These are phyloP conservation scores for Calonectria multiphialidica DNA, from an alignment of 2,329 filamentous ascomycete species.

Conservation along the genomic window DNA sequence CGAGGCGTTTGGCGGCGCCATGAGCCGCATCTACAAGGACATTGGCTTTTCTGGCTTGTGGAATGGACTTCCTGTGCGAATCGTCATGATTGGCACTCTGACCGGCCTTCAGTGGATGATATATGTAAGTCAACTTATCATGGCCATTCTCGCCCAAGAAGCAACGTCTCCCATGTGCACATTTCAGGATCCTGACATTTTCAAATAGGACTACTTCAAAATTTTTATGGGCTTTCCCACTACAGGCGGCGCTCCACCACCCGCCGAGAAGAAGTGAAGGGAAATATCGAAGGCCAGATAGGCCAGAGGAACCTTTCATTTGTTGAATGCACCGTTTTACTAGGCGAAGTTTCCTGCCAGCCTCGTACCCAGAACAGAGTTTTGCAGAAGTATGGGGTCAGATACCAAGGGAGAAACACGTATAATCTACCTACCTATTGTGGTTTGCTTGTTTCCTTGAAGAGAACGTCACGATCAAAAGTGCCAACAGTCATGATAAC, in stretches of 20 bases:
- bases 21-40: constrained; percentile 84
- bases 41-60: constrained; percentile 91
- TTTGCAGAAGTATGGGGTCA: background rate
- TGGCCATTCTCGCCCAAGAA: background rate
- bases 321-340: background rate
- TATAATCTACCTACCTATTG: background rate
- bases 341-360: background rate
- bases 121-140: constrained; percentile 68
- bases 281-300: background rate
- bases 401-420: background rate
- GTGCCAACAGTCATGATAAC: constrained; percentile 5
- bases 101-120: constrained; percentile 96
- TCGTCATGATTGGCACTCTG: constrained; percentile 88
- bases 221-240: constrained; percentile 90
- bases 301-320: background rate
- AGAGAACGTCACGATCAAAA: background rate
- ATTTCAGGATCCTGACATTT: constrained; percentile 31
- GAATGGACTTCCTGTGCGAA: constrained; percentile 88
- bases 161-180: background rate
- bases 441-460: background rate
- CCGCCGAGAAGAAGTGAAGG: constrained; percentile 61
- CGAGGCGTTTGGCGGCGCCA: constrained; percentile 82
- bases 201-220: constrained; percentile 81
- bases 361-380: background rate
- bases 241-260: constrained; percentile 76